These are phyloP conservation scores for Cystofilobasidium bisporidii DNA, from an alignment of 768 basidiomycete species.

Conservation along the genomic window DNA sequence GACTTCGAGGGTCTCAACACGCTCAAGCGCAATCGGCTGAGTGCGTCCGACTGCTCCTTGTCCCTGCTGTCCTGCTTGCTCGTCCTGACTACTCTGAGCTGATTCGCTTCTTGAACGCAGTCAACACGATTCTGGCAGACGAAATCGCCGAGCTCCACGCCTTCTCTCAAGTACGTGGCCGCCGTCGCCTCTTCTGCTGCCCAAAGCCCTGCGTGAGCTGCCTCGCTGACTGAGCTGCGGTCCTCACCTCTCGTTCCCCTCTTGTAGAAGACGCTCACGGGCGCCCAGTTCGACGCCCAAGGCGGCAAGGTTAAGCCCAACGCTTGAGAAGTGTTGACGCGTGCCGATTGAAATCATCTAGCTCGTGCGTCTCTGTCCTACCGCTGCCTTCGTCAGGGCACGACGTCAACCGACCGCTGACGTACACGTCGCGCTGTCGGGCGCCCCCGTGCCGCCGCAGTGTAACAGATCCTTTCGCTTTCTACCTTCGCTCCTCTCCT, in stretches of 20 bases:
- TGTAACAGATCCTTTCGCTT: too few relatives aligned
- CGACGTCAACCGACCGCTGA: too few relatives aligned
- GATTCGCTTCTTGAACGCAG: not conserved
- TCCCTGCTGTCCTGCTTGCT: not conserved
- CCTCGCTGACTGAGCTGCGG: not conserved
- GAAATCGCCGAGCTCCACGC: constrained; percentile 28
- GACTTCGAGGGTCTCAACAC: constrained; percentile 28
- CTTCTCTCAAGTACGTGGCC: constrained; percentile 27
- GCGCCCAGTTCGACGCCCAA: constrained; percentile 22
- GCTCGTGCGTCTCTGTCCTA: too few relatives aligned
- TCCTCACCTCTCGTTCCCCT: not conserved
- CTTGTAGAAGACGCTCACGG: constrained; percentile 24
- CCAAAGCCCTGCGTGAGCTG: not conserved
- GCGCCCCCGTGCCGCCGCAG: too few relatives aligned
- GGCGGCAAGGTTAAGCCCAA: constrained; percentile 24
- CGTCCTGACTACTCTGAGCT: too few relatives aligned
- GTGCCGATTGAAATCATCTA: too few relatives aligned
- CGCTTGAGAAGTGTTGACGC: too few relatives aligned
- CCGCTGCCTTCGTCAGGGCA: too few relatives aligned
- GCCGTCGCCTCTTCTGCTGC: too few relatives aligned
- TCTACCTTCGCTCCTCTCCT: too few relatives aligned
- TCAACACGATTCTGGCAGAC: constrained; percentile 23
- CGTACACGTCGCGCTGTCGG: too few relatives aligned
- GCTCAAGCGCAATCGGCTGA: constrained; percentile 26
- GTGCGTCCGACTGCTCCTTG: constrained; percentile 6